Evolutionary conservation across 225 moss, liverwort and hornwort genomes (phyloP), one percentile per base, ranked within the genome.

Genomic region (Ulota crispa): DNA sequence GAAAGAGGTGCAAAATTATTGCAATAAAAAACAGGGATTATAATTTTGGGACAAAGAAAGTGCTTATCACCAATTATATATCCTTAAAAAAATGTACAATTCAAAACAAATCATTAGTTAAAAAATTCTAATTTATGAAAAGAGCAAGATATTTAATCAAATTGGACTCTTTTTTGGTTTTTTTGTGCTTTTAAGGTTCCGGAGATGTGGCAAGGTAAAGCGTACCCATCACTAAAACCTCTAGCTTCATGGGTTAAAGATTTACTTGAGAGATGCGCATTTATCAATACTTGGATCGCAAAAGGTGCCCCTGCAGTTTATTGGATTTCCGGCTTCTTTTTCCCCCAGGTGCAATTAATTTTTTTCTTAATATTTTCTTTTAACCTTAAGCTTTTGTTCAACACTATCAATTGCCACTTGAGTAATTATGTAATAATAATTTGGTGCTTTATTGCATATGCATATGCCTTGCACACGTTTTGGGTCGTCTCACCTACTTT

Each of bases 141-240:
- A 4, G 32, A 31, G 6, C 0, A 37, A 53, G 14, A 6, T 5
- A 6, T 54, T 39, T 30, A 23, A 16, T 8, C 0, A 2, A 45
- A 4, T 57, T 23, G 6, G 0, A 16, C 1, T 6, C 0, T 12
- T 12, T 0, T 37, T 19, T 0, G 1, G 6, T 0, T 9, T 12
- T 7, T 14, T 39, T 1, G 2, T 0, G 50, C 18, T 16, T 14
- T 27, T 3, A 0, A 97, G 93, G 85, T 97, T 78, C 96, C 95
- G 9, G 93, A 97, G 50, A 90, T 95, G 93, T 97, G 96, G 96
- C 90, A 93, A 89, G 80, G 92, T 16, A 97, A 97, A 78, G 93
- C 96, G 11, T 97, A 97, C 80, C 95, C 97, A 7, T 97, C 95
- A 5, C 63, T 97, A 8, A 97, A 95, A 64, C 93, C 95, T 28